Conservation (phyloP, 108 stramenopile genomes). For the Fragilaria radians region DNA sequence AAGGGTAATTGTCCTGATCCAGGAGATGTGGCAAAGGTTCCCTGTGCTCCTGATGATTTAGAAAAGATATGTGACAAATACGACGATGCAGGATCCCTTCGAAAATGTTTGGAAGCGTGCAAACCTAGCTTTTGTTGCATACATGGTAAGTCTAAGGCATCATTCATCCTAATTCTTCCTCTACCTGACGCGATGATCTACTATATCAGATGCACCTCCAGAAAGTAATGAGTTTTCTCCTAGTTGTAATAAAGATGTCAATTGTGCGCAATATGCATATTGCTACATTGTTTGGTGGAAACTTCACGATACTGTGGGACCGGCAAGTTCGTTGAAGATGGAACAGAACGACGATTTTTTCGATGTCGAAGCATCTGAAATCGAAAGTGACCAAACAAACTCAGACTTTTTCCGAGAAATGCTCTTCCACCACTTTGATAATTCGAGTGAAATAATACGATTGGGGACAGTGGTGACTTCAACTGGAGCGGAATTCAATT, state of each 20-base stretch:
- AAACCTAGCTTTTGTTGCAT: conserved; percentile 38
- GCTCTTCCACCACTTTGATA: conserved; percentile 8
- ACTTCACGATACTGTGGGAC: conserved; percentile 18
- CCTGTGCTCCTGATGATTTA: conserved; percentile 32
- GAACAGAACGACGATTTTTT: conserved; percentile 47
- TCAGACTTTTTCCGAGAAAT: not conserved
- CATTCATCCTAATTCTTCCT: not conserved
- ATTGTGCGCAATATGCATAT: conserved; percentile 16
- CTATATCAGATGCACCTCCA: not conserved
- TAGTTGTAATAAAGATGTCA: conserved; percentile 36
- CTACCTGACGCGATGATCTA: no score
- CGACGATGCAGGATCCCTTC: conserved; percentile 27
- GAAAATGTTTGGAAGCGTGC: conserved; percentile 30
- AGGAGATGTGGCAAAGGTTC: conserved; percentile 21
- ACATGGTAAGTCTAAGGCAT: conserved; percentile 29
- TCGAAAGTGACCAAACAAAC: not conserved
- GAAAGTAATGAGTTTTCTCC: conserved; percentile 11
- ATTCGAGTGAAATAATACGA: not conserved
- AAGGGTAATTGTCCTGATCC: conserved; percentile 1
- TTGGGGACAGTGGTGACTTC: conserved; percentile 2
- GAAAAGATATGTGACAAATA: conserved; percentile 36
- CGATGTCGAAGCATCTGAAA: conserved; percentile 14
- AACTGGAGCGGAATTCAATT: not conserved
- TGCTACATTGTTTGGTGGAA: conserved; percentile 37
- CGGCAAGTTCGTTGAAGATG: conserved; percentile 9